Evolutionary conservation across 2,329 filamentous ascomycete genomes (phyloP).

Genomic region (Microdochium paspali): DNA sequence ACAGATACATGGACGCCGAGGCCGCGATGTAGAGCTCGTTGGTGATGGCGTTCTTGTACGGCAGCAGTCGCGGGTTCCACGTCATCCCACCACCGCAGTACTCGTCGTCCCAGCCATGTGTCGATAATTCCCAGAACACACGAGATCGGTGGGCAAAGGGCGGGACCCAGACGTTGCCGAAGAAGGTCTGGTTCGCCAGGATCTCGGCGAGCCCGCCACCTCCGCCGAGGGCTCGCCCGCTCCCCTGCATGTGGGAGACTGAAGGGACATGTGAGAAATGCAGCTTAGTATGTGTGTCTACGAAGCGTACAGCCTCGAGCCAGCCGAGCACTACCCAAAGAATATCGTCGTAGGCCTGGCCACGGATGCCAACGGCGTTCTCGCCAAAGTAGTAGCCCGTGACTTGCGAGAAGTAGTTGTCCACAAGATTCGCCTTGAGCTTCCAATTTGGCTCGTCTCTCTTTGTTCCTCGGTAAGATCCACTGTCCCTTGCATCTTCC

Average conservation of each 20-base stretch:
- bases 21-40: conserved; percentile 85
- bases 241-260: neutral
- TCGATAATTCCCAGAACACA: conserved; percentile 76
- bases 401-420: conserved; percentile 70
- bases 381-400: conserved; percentile 80
- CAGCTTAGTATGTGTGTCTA: conserved; percentile 55
- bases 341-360: conserved; percentile 83
- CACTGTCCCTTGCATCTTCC: conserved; percentile 9
- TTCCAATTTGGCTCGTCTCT: conserved; percentile 28
- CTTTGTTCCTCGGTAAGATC: conserved; percentile 9
- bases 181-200: conserved; percentile 48
- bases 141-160: conserved; percentile 76
- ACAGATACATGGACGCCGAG: conserved; percentile 79
- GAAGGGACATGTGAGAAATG: conserved; percentile 35
- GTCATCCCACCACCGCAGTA: conserved; percentile 83
- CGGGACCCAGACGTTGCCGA: conserved; percentile 65
- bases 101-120: conserved; percentile 69
- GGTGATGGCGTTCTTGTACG: conserved; percentile 95
- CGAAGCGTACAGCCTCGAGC: conserved; percentile 74
- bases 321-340: conserved; percentile 91
- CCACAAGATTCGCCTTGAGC: conserved; percentile 67
- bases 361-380: conserved; percentile 63
- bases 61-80: conserved; percentile 72
- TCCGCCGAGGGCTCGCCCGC: conserved; percentile 6
- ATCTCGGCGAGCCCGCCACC: conserved; percentile 16